Base-by-base conservation (phyloP, 1,284 basidiomycete genomes). In the Papiliotrema flavescens region DNA sequence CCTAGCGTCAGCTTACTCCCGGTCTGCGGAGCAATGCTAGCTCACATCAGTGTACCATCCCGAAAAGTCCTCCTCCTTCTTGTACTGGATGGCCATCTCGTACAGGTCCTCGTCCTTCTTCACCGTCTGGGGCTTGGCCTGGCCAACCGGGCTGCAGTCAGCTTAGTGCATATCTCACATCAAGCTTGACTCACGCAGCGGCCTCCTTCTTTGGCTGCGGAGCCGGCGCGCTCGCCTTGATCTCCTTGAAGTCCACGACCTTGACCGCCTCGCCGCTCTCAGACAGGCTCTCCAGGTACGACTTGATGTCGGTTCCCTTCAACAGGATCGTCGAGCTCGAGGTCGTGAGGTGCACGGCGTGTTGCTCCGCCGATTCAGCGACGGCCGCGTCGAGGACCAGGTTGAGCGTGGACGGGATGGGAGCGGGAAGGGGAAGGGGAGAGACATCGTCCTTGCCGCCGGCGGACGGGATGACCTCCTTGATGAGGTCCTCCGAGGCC, bases 11-110 rank as follows among this genome's bases (percentile, higher is more conserved):
- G 47, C 34, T 50, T 5, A n/a, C 6, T 5, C 36, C 36, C 7
- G 11, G 15, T 47, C 22, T n/a, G 32, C 48, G 9, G 17, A 14
- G 34, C 24, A 35, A 23, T 46, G 45, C 22, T 37, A 36, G 11
- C 85, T 66, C 58, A 92, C 91, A 71, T 86, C 93, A 59, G 90
- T 91, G 76, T 96, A 97, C 93, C 93, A 97, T 32, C 84, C 84
- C 11, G 92, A 80, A 74, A 97, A 96, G 74, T 95, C 91, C 50
- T 88, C 89, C 70, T 95, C 90, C 77, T 97, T 96, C 83, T 91
- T 92, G 71, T 92, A 87, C 50, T 90, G 88, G 69, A 96, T 87
- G 32, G 92, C 92, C 70, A 95, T 89, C 78, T 93, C 89, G 36
- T 91, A 85, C 1, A 89, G 86, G 53, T 89, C 89, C 60, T 93